Conservation (phyloP, 176 grass and related monocot genomes). For the maize (Zea mays) region DNA sequence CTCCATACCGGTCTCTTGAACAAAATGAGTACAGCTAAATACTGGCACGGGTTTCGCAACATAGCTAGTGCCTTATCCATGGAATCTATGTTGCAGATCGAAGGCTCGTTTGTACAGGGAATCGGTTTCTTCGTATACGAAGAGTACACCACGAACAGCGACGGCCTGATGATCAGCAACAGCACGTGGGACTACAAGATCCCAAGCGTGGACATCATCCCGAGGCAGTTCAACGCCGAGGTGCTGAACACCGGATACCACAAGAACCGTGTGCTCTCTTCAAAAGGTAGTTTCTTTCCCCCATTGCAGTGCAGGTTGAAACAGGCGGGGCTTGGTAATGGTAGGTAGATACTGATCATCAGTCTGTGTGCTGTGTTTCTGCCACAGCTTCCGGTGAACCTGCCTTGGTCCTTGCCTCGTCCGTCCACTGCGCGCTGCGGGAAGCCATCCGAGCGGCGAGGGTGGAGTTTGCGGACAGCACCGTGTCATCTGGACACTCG, state of each 20-base stretch:
- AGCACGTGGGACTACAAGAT: constrained; percentile 77
- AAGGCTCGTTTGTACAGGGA: constrained; percentile 67
- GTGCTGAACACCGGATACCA: constrained; percentile 59
- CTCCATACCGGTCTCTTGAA: too few species aligned
- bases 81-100: constrained; percentile 31
- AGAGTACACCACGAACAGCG: constrained; percentile 44
- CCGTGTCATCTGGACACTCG: constrained; percentile 24
- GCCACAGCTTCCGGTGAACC: constrained; percentile 64
- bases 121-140: constrained; percentile 66
- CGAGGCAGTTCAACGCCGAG: constrained; percentile 65
- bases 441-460: constrained; percentile 62
- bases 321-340: too few species aligned
- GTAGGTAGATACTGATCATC: too few species aligned
- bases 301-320: background rate
- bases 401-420: constrained; percentile 59
- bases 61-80: background rate
- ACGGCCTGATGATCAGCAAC: constrained; percentile 56
- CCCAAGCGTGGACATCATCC: constrained; percentile 65
- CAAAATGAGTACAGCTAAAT: background rate
- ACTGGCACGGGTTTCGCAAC: background rate
- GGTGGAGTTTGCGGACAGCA: constrained; percentile 26
- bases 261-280: constrained; percentile 67
- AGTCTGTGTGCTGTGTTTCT: too few species aligned
- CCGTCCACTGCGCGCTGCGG: constrained; percentile 67
- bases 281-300: constrained; percentile 50